Evolutionary conservation across 78 protist species (phyloP).

Genomic region (Speleostelium caveatum): DNA sequence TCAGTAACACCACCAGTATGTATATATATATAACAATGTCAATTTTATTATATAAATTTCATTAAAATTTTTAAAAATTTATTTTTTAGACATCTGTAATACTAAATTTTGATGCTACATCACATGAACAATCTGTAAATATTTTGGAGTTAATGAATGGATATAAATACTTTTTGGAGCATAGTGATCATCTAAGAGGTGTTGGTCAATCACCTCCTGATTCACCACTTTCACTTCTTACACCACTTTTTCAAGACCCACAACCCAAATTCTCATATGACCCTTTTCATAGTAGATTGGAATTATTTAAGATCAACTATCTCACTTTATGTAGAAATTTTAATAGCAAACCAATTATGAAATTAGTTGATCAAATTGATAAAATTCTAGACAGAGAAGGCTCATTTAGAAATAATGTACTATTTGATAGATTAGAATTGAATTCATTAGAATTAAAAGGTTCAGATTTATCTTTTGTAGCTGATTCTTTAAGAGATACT

Average conservation of each 20-base stretch:
- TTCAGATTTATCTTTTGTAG: constrained; percentile 61
- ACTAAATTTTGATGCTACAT: constrained; percentile 53
- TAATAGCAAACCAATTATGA: constrained; percentile 17
- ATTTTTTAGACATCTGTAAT: constrained; percentile 13
- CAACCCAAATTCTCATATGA: constrained; percentile 24
- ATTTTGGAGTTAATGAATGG: constrained; percentile 57
- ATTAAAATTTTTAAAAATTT: background rate
- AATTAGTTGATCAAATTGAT: constrained; percentile 71
- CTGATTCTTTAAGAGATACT: constrained; percentile 66
- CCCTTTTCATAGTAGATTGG: constrained; percentile 64
- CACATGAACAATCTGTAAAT: constrained; percentile 61
- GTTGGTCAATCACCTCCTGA: constrained; percentile 44
- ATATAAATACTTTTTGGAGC: constrained; percentile 49
- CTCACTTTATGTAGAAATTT: constrained; percentile 37
- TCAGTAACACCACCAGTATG: constrained; percentile 35
- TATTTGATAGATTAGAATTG: constrained; percentile 27
- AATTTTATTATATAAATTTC: background rate
- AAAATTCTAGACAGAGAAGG: constrained; percentile 51
- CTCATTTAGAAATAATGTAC: constrained; percentile 44
- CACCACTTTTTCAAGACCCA: constrained; percentile 50
- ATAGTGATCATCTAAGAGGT: constrained; percentile 39
- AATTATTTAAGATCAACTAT: constrained; percentile 65
- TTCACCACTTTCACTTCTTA: constrained; percentile 1
- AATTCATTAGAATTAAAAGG: constrained; percentile 25
- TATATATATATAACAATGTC: background rate